phyloP scores from a whole-genome alignment of 768 basidiomycete species.

The Leccinum sublutescens region DNA sequence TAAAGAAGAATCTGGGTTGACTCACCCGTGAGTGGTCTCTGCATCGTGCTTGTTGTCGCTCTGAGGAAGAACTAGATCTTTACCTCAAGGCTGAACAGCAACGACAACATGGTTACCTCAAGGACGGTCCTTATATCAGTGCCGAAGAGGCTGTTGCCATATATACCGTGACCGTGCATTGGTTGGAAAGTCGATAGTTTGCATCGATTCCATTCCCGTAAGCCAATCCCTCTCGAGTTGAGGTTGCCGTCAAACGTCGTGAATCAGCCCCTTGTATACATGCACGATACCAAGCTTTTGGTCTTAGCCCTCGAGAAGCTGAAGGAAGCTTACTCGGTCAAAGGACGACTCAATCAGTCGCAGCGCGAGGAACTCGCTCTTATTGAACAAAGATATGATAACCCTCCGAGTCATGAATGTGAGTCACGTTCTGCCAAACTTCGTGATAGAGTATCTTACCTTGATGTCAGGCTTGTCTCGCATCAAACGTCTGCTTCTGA shows the following conservation, averaged over 20 bases:
- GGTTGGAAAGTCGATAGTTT: constrained; percentile 97
- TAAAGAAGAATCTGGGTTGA: constrained; percentile 98
- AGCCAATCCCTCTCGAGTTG: constrained; percentile 24
- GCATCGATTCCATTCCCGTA: constrained; percentile 98
- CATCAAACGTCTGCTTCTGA: constrained; percentile 94
- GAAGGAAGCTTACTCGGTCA: constrained; percentile 98
- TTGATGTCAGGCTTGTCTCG: constrained; percentile 70
- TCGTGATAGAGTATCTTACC: constrained; percentile 4
- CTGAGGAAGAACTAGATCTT: constrained; percentile 48
- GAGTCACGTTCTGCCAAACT: constrained; percentile 16
- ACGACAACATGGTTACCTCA: constrained; percentile 96
- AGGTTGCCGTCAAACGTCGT: not conserved
- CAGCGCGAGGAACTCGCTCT: constrained; percentile 97
- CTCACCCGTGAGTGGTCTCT: constrained; percentile 69
- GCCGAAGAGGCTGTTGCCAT: constrained; percentile 99
- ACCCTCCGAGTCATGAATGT: constrained; percentile 99
- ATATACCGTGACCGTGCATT: constrained; percentile 98
- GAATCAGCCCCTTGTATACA: constrained; percentile 83
- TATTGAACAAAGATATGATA: constrained; percentile 99
- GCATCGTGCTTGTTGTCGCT: not conserved
- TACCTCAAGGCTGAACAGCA: constrained; percentile 99
- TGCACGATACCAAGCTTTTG: constrained; percentile 97
- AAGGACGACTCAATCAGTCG: constrained; percentile 95
- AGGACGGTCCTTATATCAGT: constrained; percentile 98
- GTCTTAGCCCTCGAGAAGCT: constrained; percentile 96